These are phyloP conservation scores for Paecilomyces variotii DNA, from an alignment of 2,329 filamentous ascomycete genomes.

Conservation along the genomic window DNA sequence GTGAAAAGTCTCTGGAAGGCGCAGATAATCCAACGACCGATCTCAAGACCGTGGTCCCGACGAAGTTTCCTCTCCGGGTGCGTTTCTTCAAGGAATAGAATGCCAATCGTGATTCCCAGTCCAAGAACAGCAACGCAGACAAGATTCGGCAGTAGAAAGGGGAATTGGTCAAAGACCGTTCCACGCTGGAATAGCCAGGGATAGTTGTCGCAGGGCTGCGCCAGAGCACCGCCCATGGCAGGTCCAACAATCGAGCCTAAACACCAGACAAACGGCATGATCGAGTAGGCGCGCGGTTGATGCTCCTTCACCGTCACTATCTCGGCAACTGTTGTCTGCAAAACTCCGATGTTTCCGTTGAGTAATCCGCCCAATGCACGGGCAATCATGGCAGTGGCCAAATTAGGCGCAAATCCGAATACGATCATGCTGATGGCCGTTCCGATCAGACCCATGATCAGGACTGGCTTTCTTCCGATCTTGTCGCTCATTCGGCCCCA, in stretches of 20 bases:
- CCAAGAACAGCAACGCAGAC: slow-evolving; percentile 74
- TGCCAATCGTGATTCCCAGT: slow-evolving; percentile 66
- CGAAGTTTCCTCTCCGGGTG: slow-evolving; percentile 72
- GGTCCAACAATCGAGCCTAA: slow-evolving; percentile 92
- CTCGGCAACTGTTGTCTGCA: slow-evolving; percentile 92
- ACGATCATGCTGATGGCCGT: slow-evolving; percentile 87
- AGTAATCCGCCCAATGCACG: slow-evolving; percentile 82
- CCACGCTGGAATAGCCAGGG: slow-evolving; percentile 63
- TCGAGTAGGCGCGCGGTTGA: slow-evolving; percentile 87
- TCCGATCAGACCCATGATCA: slow-evolving; percentile 80
- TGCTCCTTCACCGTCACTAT: slow-evolving; percentile 88
- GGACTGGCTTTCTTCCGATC: slow-evolving; percentile 84
- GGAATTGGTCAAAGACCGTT: slow-evolving; percentile 76
- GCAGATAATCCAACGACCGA: slow-evolving; percentile 61
- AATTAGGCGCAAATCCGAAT: slow-evolving; percentile 80
- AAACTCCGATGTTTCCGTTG: slow-evolving; percentile 92
- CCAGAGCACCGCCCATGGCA: slow-evolving; percentile 81
- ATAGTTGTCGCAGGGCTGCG: slow-evolving; percentile 76
- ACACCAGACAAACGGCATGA: slow-evolving; percentile 98
- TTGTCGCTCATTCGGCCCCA: slow-evolving; percentile 92
- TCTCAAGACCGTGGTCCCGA: slow-evolving; percentile 66
- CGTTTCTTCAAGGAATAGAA: slow-evolving; percentile 89
- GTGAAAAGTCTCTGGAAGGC: slow-evolving; percentile 20
- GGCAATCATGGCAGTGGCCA: slow-evolving; percentile 76
- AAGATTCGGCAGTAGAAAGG: slow-evolving; percentile 87